These are phyloP conservation scores for Mucuna pruriens DNA, from an alignment of 306 rosid genomes.

Conservation along the genomic window DNA sequence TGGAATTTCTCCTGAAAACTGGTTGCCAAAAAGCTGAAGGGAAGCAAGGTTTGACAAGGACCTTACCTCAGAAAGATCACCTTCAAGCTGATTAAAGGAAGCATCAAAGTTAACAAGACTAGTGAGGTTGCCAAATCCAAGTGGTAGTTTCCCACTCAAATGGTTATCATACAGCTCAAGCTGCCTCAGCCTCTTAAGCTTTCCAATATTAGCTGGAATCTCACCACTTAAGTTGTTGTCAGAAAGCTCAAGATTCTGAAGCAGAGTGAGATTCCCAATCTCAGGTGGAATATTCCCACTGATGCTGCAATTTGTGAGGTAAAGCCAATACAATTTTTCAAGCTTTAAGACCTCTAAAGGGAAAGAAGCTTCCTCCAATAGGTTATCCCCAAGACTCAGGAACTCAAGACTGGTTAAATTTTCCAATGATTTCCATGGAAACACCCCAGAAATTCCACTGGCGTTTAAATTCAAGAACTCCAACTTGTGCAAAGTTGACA, in stretches of 20 bases:
- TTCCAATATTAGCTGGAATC: slow-evolving; percentile 65
- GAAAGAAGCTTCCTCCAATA: slow-evolving; percentile 47
- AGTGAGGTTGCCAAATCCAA: slow-evolving; percentile 72
- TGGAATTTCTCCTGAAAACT: slow-evolving; percentile 67
- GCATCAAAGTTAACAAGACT: slow-evolving; percentile 64
- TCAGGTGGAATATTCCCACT: slow-evolving; percentile 61
- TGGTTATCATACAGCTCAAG: slow-evolving; percentile 70
- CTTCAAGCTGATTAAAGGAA: slow-evolving; percentile 63
- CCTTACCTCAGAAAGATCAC: slow-evolving; percentile 69
- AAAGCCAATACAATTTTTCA: slow-evolving; percentile 73
- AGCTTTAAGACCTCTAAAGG: slow-evolving; percentile 68
- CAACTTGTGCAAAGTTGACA: slow-evolving; percentile 58
- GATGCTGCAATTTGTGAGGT: slow-evolving; percentile 74
- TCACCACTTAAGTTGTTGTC: slow-evolving; percentile 61
- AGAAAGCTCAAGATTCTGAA: slow-evolving; percentile 71
- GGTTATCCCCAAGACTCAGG: slow-evolving; percentile 83
- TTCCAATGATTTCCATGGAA: slow-evolving; percentile 86
- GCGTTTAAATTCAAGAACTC: slow-evolving; percentile 58
- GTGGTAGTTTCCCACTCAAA: slow-evolving; percentile 64
- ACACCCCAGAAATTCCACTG: slow-evolving; percentile 69
- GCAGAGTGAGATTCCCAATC: slow-evolving; percentile 75
- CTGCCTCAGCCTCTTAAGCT: slow-evolving; percentile 57
- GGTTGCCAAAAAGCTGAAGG: slow-evolving; percentile 65
- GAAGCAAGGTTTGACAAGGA: slow-evolving; percentile 56
- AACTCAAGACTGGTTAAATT: slow-evolving; percentile 60